Percentiles rank a stretch among this genome's conserved stretches.
phyloP scores from a whole-genome alignment of 495 filamentous ascomycete species.

The Parachaetomium inaequale region DNA sequence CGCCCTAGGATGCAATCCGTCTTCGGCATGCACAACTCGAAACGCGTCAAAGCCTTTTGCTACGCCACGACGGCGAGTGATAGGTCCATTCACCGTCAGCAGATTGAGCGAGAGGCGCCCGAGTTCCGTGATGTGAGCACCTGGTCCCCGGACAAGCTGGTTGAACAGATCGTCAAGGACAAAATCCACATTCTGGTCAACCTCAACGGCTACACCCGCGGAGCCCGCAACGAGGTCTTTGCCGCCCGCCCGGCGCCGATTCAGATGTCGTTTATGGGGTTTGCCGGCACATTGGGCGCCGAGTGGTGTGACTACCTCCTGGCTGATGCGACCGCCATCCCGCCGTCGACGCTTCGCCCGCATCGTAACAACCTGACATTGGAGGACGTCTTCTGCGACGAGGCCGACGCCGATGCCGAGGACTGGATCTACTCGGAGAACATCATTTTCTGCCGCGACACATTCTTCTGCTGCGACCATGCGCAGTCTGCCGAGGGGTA shows the following conservation, averaged over 20 bases:
- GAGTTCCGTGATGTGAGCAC: constrained; percentile 84
- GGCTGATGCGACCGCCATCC: constrained; percentile 84
- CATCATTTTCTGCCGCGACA: constrained; percentile 89
- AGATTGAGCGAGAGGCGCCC: constrained; percentile 92
- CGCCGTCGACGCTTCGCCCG: constrained; percentile 73
- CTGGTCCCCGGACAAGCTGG: constrained; percentile 81
- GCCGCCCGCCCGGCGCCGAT: constrained; percentile 92
- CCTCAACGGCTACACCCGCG: constrained; percentile 94
- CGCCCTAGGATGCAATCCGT: constrained; percentile 83
- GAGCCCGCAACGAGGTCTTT: constrained; percentile 96
- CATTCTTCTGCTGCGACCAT: constrained; percentile 99
- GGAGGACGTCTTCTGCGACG: constrained; percentile 65
- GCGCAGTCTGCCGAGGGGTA: constrained; percentile 84
- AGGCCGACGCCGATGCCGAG: constrained; percentile 58
- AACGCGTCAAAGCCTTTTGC: constrained; percentile 77
- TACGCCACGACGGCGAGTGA: constrained; percentile 97
- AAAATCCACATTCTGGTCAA: constrained; percentile 96
- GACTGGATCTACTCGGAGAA: constrained; percentile 98
- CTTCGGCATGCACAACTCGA: constrained; percentile 81
- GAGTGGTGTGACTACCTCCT: constrained; percentile 99
- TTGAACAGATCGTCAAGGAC: constrained; percentile 89
- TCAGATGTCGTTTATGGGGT: constrained; percentile 99
- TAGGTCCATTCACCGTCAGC: constrained; percentile 82
- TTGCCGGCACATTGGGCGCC: constrained; percentile 91
- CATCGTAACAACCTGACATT: constrained; percentile 70